Base-by-base conservation (phyloP, 176 grass and related monocot genomes). In the Phyllostachys edulis region DNA sequence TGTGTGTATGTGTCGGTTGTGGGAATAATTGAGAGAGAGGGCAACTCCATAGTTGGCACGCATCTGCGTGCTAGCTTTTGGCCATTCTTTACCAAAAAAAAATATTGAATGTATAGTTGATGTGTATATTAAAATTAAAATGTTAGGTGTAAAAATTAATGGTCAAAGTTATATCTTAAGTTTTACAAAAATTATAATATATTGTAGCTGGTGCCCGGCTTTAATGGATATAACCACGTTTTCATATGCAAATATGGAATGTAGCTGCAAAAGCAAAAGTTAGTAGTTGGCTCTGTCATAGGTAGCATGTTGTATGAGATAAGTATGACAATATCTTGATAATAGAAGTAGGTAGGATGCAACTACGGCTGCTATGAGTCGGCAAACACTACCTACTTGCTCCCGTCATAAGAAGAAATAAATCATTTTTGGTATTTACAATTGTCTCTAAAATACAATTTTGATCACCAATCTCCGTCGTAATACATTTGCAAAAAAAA, bases 61-160 rank as follows among this genome's bases (percentile, higher is more conserved):
- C 5, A 59, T 0, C 4, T 7, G 0, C 0, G 0, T 0, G 18
- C 1, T 0, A 41, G 9, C 4, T 69, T n/a, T 68, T 17, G 1
- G 6, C 1, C 0, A 9, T 3, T 36, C 0, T 36, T 36, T 36
- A n/a, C n/a, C n/a, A n/a, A n/a, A n/a, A 17, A 3, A 63, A 36
- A 16, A 7, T 64, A 17, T 34, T 63, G 3, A 13, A 27, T 6
- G 1, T 14, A 2, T 13, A 5, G 2, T 2, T 5, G 0, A 6
- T 27, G 4, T 24, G 0, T 27, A 14, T 0, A 5, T 62, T 14
- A 27, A 23, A 4, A 23, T 24, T 24, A 59, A 59, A 23, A 24
- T 59, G 0, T 4, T 59, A 4, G 1, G 9, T 2, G 27, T 0
- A 62, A 5, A 13, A 27, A 62, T 6, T 61, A 61, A 26, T 5